Conservation (phyloP, 2,329 filamentous ascomycete genomes). For the Aspergillus ustus region DNA sequence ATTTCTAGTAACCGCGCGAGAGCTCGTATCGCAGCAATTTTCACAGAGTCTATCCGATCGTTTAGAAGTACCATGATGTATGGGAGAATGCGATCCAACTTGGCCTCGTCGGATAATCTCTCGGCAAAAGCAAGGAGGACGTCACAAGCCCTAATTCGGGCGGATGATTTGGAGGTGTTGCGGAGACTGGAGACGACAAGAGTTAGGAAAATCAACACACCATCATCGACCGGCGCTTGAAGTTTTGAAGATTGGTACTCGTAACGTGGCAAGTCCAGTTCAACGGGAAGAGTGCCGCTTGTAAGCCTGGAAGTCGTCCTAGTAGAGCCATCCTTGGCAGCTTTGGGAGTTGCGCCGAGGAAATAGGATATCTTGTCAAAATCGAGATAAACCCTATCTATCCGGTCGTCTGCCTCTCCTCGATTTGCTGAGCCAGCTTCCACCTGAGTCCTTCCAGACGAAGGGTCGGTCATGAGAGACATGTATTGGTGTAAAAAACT, state of each 20-base stretch:
- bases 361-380: constrained; percentile 99
- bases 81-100: constrained; percentile 88
- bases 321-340: constrained; percentile 40
- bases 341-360: constrained; percentile 71
- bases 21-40: constrained; percentile 81
- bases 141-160: constrained; percentile 86
- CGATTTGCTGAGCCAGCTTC: constrained; percentile 72
- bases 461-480: constrained; percentile 90
- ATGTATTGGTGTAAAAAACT: constrained; percentile 97
- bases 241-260: constrained; percentile 69
- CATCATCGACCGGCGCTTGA: constrained; percentile 75
- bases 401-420: constrained; percentile 88
- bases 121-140: constrained; percentile 90
- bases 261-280: constrained; percentile 84
- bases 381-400: constrained; percentile 89
- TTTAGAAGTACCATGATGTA: constrained; percentile 83
- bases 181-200: constrained; percentile 86
- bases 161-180: constrained; percentile 86
- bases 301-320: constrained; percentile 38
- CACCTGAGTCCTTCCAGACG: constrained; percentile 74
- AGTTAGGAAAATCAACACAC: constrained; percentile 88
- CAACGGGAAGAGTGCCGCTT: constrained; percentile 65
- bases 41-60: constrained; percentile 82
- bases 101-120: constrained; percentile 89
- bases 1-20: constrained; percentile 87